Evolutionary conservation across 106 monocot genomes (phyloP), one percentile per base, ranked within the genome.

Genomic region (Dendrobium officinale): DNA sequence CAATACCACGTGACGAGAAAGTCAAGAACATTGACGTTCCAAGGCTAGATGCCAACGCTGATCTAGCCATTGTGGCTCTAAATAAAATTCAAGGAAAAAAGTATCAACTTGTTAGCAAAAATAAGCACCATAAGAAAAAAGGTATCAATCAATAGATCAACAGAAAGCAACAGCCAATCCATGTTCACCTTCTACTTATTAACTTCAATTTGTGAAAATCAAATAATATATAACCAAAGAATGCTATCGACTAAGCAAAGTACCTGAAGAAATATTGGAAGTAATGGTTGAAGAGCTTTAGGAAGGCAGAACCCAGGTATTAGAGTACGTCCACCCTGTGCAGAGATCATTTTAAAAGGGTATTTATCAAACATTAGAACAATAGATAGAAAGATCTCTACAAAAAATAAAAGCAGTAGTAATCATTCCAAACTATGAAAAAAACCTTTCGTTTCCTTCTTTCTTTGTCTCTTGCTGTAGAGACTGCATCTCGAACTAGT

Each of bases 191-290:
- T 66, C 64, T 7, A 10, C 2, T 66, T 18, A 6, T 27, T 66
- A 5, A 66, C 26, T 16, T 72, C 9, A 27, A 40, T 72, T 3
- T 16, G 42, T 20, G n/a, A 74, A 72, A 74, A n/a, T 29, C 29
- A n/a, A 42, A 74, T 74, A 42, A 6, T 19, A 0, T n/a, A 42
- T 42, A 44, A 43, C 43, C 19, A 19, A 42, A 74, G n/a, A 6
- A 74, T 74, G 4, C 44, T 37, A 43, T 19, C 43, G 6, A 40
- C 61, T 59, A 82, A 31, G 66, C 49, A 11, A 55, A 55, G 74
- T 86, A 93, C 98, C 95, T 99, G 98, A 72, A 91, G 90, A 82
- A 99, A 99, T 58, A 99, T 88, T 55, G 98, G 98, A 88, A 99
- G 91, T 79, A 99, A 75, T n/a, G 98, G 98, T 67, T 99, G 98